phyloP scores from a whole-genome alignment of 805 yeast genomes.

The Myxozyma kluyveri region DNA sequence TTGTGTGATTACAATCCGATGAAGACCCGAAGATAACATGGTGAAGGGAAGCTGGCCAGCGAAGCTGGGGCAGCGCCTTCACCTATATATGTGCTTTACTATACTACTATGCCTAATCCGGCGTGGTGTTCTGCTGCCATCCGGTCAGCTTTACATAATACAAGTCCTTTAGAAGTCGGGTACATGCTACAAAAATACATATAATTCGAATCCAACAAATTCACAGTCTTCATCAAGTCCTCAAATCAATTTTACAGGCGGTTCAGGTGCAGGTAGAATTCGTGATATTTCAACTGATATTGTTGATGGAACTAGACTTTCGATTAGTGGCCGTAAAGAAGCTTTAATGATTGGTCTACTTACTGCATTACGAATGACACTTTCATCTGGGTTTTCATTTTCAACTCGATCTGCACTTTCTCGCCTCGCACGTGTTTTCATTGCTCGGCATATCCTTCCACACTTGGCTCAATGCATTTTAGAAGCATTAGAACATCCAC shows the following conservation, averaged over 20 bases:
- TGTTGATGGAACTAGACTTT: slow-evolving; percentile 15
- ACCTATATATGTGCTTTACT: too few relatives aligned
- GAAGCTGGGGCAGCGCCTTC: too few relatives aligned
- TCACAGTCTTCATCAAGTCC: too few relatives aligned
- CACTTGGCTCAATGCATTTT: slow-evolving; percentile 1
- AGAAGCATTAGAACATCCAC: slow-evolving; percentile 14
- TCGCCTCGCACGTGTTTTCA: slow-evolving; percentile 8
- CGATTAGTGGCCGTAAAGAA: slow-evolving; percentile 3
- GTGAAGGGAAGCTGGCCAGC: too few relatives aligned
- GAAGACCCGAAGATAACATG: too few relatives aligned
- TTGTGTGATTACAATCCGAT: too few relatives aligned
- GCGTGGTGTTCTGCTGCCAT: too few relatives aligned
- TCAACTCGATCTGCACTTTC: slow-evolving; percentile 4
- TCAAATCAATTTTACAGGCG: too few relatives aligned
- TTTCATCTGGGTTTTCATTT: slow-evolving; percentile 8
- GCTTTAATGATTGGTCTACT: slow-evolving; percentile 12
- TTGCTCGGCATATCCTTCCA: slow-evolving; percentile 3
- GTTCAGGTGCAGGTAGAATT: neutral
- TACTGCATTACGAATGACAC: neutral
- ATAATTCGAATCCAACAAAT: too few relatives aligned
- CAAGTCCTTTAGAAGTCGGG: neutral
- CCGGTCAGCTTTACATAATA: neutral
- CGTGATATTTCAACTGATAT: slow-evolving; percentile 9
- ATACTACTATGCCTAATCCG: too few relatives aligned
- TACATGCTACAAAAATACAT: too few relatives aligned